These are phyloP conservation scores for Atkinsonella hypoxylon DNA, from an alignment of 2,329 filamentous ascomycete genomes.

Conservation along the genomic window DNA sequence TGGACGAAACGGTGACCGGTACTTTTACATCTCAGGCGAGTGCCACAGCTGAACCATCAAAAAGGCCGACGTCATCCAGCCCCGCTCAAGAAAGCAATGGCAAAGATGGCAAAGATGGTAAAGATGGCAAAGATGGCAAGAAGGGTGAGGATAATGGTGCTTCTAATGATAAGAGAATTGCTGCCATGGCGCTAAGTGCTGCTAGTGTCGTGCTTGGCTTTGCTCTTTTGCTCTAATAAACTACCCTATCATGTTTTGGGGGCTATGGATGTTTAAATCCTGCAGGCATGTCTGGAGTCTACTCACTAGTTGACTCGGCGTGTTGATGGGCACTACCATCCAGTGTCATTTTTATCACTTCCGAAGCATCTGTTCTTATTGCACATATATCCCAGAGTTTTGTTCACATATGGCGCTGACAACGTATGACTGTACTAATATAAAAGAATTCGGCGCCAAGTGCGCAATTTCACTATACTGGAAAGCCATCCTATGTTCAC, in stretches of 20 bases:
- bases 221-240: slow-evolving; percentile 9
- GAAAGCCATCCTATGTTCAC: not conserved
- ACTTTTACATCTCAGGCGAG: slow-evolving; percentile 11
- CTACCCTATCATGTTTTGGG: not conserved
- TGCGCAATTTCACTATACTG: not conserved
- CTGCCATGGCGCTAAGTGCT: slow-evolving; percentile 17
- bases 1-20: slow-evolving; percentile 42
- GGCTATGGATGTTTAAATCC: not conserved
- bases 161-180: slow-evolving; percentile 16
- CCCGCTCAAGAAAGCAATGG: not conserved
- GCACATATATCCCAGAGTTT: not conserved
- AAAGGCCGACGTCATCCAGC: not conserved
- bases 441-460: not conserved
- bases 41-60: slow-evolving; percentile 8
- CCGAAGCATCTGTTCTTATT: not conserved
- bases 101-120: too few species aligned
- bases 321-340: not conserved
- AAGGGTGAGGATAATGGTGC: slow-evolving; percentile 7
- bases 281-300: not conserved
- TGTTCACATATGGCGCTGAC: not conserved
- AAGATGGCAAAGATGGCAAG: slow-evolving; percentile 3
- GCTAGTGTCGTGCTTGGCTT: slow-evolving; percentile 18
- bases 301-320: not conserved
- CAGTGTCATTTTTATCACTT: not conserved
- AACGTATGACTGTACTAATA: not conserved